These are phyloP conservation scores for Fusarium sp. DNA, from an alignment of 2,329 filamentous ascomycete species.

Conservation along the genomic window DNA sequence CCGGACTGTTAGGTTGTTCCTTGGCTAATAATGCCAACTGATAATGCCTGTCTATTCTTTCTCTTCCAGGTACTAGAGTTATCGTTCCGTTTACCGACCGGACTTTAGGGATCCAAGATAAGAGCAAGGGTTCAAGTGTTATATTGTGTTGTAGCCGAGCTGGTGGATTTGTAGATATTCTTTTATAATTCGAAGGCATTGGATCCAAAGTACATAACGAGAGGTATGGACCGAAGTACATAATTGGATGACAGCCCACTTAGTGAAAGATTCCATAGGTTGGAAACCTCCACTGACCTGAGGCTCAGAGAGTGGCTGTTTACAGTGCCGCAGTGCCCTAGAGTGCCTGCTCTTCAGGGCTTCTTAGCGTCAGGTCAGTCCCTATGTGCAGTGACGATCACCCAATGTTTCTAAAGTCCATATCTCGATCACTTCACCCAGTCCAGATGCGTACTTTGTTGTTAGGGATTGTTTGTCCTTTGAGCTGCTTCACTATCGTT, in stretches of 20 bases:
- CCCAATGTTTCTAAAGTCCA: constrained; percentile 17
- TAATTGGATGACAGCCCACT: neutral
- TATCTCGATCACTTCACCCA: neutral
- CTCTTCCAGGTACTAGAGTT: neutral
- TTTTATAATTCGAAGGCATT: neutral
- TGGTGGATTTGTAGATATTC: neutral
- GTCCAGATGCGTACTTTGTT: constrained; percentile 14
- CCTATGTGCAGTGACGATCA: constrained; percentile 2
- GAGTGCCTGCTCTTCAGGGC: constrained; percentile 1
- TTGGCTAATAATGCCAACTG: neutral
- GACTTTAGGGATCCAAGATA: neutral
- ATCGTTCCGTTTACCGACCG: constrained; percentile 1
- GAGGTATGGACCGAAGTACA: no score
- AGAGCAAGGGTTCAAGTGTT: neutral
- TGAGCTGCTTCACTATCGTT: constrained; percentile 3
- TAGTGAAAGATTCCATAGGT: no score
- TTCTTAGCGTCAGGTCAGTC: constrained; percentile 11
- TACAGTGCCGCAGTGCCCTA: neutral
- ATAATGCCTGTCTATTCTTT: neutral
- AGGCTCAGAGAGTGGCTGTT: neutral
- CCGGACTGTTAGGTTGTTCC: constrained; percentile 10
- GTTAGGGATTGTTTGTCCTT: constrained; percentile 29
- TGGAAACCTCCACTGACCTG: neutral
- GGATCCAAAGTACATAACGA: neutral
- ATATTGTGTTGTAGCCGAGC: neutral